Base-by-base conservation (phyloP, 1,139 yeast genomes). In the Schwanniomyces etchellsii region DNA sequence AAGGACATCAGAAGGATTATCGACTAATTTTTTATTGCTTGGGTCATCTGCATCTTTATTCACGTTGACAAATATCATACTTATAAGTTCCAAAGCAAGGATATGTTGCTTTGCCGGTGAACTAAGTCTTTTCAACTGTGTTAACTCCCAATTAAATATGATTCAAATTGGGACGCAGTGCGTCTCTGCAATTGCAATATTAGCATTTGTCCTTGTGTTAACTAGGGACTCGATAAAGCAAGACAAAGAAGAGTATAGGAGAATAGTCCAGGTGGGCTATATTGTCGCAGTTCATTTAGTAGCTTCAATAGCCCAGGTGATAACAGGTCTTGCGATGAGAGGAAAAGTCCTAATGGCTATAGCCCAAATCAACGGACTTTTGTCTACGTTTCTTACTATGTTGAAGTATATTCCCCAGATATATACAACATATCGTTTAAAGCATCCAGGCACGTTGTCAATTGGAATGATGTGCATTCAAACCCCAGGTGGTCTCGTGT, bases 401-500 rank as follows among this genome's bases (percentile, higher is more conserved):
- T 53, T 80, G 28, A 93, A 86, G 54, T 86, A 84, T 45, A 63
- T 85, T 28, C 96, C 96, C 1, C 96, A 86, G 53, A 70, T 86
- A 9, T 56, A 63, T 42, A 83, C 91, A 20, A 85, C 95, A 0
- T 79, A 67, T 47, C 50, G 45, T 2, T 65, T 84, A 35, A 80
- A 81, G 45, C 89, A 80, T 43, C 81, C 93, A 0, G 96, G 95
- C 2, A 79, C 89, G 1, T 64, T 86, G 22, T 82, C 94, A 0
- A 65, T 83, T 14, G 74, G 81, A 5, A 84, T 83, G 86, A 82
- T 86, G 91, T 61, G 79, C 32, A 71, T 86, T 39, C 96, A 86
- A 51, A 84, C 94, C 12, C 96, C 96, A 0, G 96, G 96, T 10
- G 95, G 95, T 16, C 81, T 74, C 43, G 39, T 83, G 2, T 85